Evolutionary conservation across 371 early-diverging fungal genomes (phyloP), one percentile per base, ranked within the genome.

Genomic region (Syncephalastrum sp.): DNA sequence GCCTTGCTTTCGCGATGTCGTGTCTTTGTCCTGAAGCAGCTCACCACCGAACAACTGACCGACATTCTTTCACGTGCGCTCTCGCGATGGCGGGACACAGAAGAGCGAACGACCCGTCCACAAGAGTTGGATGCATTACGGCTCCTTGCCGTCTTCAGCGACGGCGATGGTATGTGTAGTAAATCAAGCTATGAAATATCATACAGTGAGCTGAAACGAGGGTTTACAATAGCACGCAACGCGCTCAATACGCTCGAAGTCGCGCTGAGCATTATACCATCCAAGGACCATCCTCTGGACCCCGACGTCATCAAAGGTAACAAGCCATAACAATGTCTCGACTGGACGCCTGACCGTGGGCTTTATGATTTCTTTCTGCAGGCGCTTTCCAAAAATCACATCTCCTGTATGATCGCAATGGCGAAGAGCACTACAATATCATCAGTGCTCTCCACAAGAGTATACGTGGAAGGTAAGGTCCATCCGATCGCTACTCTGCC

Each of bases 391-490:
- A 91, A 60, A 86, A 90, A 64, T 81, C 91, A 3, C 91, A 91
- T 60, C 66, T 90, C 13, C 64, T 86, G 5, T 92, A 94, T 62
- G 93, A 92, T 60, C 74, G 84, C n/a, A 80, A 86, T 50, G 92
- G 90, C 1, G 95, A 95, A 25, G 89, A 91, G 60, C 95, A 95
- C 68, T 94, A 91, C 69, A 89, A 95, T 52, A 77, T 88, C 6
- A 93, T 94, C 44, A 91, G 91, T 50, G 95, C 95, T 1, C 57
- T 95, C 16, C 93, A 92, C 70, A 93, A 95, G 67, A 88, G 89
- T 54, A 79, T 92, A 19, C 84, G 92, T 25, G 92, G 92, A 57
- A 78, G 82, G 82, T 82, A 72, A 46, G 56, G 3, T 13, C 24
- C 4, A 42, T 53, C 19, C 14, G 24, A 19, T 21, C 13, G 33